A percentile compares a stretch with the other conserved stretches of the same genome.
phyloP scores from a whole-genome alignment of 352 stramenopile species.

The Bremia lactucae region DNA sequence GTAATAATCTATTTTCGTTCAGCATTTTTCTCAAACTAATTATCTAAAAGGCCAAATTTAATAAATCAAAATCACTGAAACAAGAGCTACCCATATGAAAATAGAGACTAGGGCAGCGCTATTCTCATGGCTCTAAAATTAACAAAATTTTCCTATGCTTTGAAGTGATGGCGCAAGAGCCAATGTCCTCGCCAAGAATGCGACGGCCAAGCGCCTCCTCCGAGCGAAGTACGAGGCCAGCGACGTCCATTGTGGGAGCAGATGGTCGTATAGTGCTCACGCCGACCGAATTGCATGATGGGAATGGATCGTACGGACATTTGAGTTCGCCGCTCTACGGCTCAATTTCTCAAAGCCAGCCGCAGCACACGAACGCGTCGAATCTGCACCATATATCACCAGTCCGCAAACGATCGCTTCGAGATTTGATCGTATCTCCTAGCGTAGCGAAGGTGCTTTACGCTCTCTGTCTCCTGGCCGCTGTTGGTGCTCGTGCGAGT shows the following conservation, averaged over 20 bases:
- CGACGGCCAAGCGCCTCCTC: slow-evolving; percentile 8
- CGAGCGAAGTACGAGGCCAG: neutral
- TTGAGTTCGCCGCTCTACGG: slow-evolving; percentile 23
- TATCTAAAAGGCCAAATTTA: too few relatives aligned
- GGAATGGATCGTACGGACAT: slow-evolving; percentile 22
- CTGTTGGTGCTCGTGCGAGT: slow-evolving; percentile 39
- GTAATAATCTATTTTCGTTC: too few relatives aligned
- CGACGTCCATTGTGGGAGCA: slow-evolving; percentile 15
- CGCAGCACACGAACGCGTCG: slow-evolving; percentile 9
- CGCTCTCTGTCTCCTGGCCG: slow-evolving; percentile 39
- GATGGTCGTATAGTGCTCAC: slow-evolving; percentile 34
- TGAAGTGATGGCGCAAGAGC: too few relatives aligned
- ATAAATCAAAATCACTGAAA: too few relatives aligned
- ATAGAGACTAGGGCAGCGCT: too few relatives aligned
- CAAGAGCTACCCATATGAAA: too few relatives aligned
- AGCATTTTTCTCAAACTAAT: too few relatives aligned
- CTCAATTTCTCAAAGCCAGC: slow-evolving; percentile 7
- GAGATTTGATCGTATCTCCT: slow-evolving; percentile 14
- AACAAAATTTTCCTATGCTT: too few relatives aligned
- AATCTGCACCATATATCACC: slow-evolving; percentile 3
- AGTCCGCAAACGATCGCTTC: slow-evolving; percentile 13
- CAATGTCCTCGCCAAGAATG: slow-evolving; percentile 2
- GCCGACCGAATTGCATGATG: slow-evolving; percentile 13
- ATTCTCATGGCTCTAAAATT: too few relatives aligned
- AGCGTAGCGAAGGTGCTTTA: slow-evolving; percentile 25